Evolutionary conservation across 2,329 filamentous ascomycete species (phyloP), one percentile per base, ranked within the genome.

Genomic region (Scedosporium apiospermum): DNA sequence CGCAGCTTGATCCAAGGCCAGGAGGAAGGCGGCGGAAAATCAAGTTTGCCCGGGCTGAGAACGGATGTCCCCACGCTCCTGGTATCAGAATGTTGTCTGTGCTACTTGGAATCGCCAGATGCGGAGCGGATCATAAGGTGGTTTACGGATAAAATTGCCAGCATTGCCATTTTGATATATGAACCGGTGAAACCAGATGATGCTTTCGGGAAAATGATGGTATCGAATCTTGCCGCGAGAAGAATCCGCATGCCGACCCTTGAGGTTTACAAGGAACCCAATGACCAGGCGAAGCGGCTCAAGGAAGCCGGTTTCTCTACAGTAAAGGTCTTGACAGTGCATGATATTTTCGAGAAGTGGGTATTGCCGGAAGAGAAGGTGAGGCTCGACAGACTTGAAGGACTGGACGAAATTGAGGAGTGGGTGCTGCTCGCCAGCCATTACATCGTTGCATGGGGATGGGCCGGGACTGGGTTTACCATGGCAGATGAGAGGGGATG

Each of bases 361-460:
- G 79, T 96, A 3, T 70, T 72, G 0, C 71, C 79, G 0, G 77
- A 78, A 2, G 93, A 98, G 75, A 93, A 91, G 74, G 87, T 90
- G 69, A 80, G 93, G 58, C 85, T 98, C 1, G 88, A 93, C 66
- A 75, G 77, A 10, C 73, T 97, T 27, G 93, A 99, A 73, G 92
- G 95, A 69, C 74, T 99, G 65, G 95, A 99, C 75, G 95, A 99
- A 75, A 82, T 97, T 26, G 95, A 99, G 75, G 95, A 99, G 76
- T 96, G 95, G 89, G 82, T 88, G 69, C 75, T 99, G 67, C 75
- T 99, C 68, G 90, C 92, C 0, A 85, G 83, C 66, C 95, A 99
- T 78, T 99, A 99, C 70, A 87, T 93, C 66, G 82, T 99, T 53
- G 87, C 86, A 3, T 98, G 93, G 93, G 95, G 88, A 1, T 96